Conservation (phyloP, 2,329 filamentous ascomycete genomes). For the Talaromyces marneffei region DNA sequence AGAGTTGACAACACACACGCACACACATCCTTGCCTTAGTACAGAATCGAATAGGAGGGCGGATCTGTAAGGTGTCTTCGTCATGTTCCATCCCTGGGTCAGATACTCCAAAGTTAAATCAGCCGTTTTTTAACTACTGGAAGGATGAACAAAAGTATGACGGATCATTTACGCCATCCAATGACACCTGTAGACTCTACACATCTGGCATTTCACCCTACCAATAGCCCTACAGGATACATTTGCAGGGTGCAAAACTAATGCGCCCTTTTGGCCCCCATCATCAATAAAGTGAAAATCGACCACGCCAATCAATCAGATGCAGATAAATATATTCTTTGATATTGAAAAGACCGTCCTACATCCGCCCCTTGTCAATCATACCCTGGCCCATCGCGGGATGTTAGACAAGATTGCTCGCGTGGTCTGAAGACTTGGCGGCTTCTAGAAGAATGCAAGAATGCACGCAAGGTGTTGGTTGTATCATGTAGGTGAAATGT, state of each 20-base stretch:
- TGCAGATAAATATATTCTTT: too few species aligned
- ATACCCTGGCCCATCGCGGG: background rate
- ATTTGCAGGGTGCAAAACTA: background rate
- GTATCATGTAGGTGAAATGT: background rate
- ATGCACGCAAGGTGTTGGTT: background rate
- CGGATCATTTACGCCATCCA: background rate
- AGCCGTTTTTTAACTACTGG: background rate
- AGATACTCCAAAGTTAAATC: background rate
- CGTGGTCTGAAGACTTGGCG: background rate
- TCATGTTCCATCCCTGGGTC: background rate
- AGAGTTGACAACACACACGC: background rate
- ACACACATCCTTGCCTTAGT: background rate
- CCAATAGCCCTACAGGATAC: background rate
- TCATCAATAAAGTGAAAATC: background rate
- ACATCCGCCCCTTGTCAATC: background rate
- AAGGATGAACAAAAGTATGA: background rate
- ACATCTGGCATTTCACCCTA: background rate
- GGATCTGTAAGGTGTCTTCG: background rate
- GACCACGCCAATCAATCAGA: background rate
- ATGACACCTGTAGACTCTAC: background rate
- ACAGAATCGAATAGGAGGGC: background rate
- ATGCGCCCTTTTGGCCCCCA: background rate
- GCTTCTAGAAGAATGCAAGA: background rate
- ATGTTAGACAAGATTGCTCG: background rate
- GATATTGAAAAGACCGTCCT: too few species aligned